Conservation (phyloP, 768 basidiomycete species). For the Pleurotus salmoneostramineus region DNA sequence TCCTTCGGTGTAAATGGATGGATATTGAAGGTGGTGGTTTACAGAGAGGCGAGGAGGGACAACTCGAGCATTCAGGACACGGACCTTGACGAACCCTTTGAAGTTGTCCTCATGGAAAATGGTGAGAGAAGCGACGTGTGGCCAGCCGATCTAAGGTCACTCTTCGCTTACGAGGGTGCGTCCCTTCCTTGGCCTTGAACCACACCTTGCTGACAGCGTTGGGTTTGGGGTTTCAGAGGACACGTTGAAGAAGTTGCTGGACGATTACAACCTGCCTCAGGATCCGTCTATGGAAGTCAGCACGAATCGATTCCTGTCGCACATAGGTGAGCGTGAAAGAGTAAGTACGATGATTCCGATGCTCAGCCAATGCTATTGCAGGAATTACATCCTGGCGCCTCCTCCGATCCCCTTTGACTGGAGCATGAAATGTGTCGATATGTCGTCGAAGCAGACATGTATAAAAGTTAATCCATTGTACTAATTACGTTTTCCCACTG, state of each 20-base stretch:
- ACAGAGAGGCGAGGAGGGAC: constrained; percentile 43
- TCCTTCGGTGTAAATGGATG: neutral
- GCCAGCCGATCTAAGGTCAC: constrained; percentile 44
- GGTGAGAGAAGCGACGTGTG: constrained; percentile 44
- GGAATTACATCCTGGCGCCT: neutral
- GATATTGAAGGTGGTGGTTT: neutral
- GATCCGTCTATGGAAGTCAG: constrained; percentile 39
- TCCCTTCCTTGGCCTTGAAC: neutral
- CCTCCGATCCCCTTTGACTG: constrained; percentile 8
- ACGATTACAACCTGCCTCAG: constrained; percentile 45
- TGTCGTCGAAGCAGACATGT: too few relatives aligned
- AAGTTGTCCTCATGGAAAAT: constrained; percentile 41
- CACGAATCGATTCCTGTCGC: constrained; percentile 51
- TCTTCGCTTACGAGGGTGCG: constrained; percentile 54
- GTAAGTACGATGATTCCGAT: too few relatives aligned
- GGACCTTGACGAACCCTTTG: constrained; percentile 41
- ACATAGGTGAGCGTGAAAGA: constrained; percentile 36
- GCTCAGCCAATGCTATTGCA: neutral
- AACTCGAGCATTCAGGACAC: constrained; percentile 34
- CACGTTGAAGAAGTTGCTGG: constrained; percentile 35
- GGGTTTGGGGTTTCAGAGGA: constrained; percentile 27
- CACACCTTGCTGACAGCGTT: neutral
- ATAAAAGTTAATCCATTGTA: too few relatives aligned
- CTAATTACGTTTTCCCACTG: too few relatives aligned
- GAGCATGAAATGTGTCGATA: neutral